These are phyloP conservation scores for Taphrina wiesneri DNA, from an alignment of 1,139 yeast species.

Conservation along the genomic window DNA sequence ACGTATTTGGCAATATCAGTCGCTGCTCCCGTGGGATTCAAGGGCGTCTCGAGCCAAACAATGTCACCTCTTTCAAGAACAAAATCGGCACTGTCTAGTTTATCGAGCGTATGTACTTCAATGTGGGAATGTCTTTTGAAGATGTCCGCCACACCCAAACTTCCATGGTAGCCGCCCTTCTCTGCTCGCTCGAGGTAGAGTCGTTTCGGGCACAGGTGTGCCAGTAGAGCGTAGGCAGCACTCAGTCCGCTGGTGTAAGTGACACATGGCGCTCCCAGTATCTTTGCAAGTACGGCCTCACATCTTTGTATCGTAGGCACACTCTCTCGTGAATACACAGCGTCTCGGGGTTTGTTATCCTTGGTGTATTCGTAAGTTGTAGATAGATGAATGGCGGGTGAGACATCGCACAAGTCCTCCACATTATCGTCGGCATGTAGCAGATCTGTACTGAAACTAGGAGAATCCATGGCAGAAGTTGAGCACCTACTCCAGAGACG, in stretches of 20 bases:
- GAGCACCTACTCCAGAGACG: no score
- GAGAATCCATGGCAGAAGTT: background rate
- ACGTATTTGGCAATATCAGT: conserved; percentile 70
- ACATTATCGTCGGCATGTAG: conserved; percentile 65
- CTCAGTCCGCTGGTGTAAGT: conserved; percentile 76
- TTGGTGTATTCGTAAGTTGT: conserved; percentile 71
- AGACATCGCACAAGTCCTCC: conserved; percentile 57
- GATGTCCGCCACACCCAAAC: conserved; percentile 66
- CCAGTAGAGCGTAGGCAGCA: conserved; percentile 76
- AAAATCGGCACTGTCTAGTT: background rate
- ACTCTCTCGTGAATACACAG: conserved; percentile 65
- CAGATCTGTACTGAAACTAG: conserved; percentile 12
- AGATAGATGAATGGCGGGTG: conserved; percentile 77
- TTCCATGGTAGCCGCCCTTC: conserved; percentile 76
- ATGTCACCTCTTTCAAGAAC: conserved; percentile 52
- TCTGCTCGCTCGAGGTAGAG: conserved; percentile 59
- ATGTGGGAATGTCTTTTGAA: conserved; percentile 63
- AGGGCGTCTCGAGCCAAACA: conserved; percentile 88
- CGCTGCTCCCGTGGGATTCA: conserved; percentile 79
- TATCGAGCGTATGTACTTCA: conserved; percentile 42
- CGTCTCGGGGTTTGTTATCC: conserved; percentile 51
- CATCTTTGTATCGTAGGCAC: conserved; percentile 71
- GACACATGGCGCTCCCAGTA: conserved; percentile 56
- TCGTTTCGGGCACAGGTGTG: conserved; percentile 69
- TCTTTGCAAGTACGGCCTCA: conserved; percentile 63